Conservation (phyloP, 495 filamentous ascomycete genomes). For the Podospora comata region DNA sequence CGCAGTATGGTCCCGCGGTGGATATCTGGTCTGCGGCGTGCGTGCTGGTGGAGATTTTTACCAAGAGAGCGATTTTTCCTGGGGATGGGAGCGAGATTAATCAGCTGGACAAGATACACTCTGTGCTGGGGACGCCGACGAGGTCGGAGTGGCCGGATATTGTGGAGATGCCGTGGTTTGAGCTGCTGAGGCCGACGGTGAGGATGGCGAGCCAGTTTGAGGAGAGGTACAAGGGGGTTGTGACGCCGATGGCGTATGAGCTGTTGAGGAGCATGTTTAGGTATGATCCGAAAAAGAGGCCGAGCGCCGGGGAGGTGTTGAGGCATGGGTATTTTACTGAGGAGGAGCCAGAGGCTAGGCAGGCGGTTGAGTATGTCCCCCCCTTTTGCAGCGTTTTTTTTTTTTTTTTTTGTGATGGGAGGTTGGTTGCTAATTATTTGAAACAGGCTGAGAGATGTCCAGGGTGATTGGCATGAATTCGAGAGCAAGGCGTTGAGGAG, state of each 20-base stretch:
- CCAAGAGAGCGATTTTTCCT: constrained; percentile 89
- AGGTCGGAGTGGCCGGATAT: constrained; percentile 80
- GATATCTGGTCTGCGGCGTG: constrained; percentile 98
- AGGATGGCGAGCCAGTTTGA: constrained; percentile 74
- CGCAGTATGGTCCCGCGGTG: constrained; percentile 88
- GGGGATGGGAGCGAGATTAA: constrained; percentile 93
- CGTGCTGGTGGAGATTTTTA: constrained; percentile 96
- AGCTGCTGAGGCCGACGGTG: constrained; percentile 75
- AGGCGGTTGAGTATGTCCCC: constrained; percentile 74
- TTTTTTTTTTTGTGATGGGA: not conserved
- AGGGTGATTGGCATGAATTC: constrained; percentile 99
- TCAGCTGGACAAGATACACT: constrained; percentile 93
- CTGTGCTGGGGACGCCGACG: constrained; percentile 86
- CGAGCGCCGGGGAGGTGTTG: constrained; percentile 79
- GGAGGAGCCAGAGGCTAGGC: constrained; percentile 75
- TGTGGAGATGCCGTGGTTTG: constrained; percentile 92
- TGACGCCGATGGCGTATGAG: constrained; percentile 77
- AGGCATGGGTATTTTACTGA: constrained; percentile 83
- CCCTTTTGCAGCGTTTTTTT: not conserved
- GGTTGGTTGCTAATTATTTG: constrained; percentile 20
- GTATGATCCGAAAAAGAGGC: constrained; percentile 83
- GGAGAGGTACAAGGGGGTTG: constrained; percentile 69
- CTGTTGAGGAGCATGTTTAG: constrained; percentile 76
- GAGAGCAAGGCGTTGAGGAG: constrained; percentile 94
- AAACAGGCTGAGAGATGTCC: constrained; percentile 69